Percentiles rank a stretch among this genome's conserved stretches.
Evolutionary conservation across 805 yeast species (phyloP).

Genomic region (Nakazawaea wyomingensis): DNA sequence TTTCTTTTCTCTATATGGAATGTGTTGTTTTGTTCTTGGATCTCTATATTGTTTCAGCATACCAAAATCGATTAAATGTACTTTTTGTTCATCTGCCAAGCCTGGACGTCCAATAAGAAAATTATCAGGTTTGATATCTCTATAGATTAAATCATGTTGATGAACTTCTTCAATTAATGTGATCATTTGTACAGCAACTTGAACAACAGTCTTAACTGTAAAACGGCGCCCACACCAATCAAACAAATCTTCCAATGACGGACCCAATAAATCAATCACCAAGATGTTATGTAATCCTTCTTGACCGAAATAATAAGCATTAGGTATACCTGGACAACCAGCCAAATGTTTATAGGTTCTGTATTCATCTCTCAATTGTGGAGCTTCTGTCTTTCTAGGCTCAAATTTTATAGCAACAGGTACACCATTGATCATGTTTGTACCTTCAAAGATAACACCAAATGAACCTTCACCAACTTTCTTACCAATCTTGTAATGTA

Average conservation of each 20-base stretch:
- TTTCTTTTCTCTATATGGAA: constrained; percentile 94
- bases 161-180: constrained; percentile 81
- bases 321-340: constrained; percentile 83
- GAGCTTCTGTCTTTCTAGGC: constrained; percentile 95
- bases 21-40: constrained; percentile 91
- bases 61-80: constrained; percentile 93
- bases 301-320: constrained; percentile 97
- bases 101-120: constrained; percentile 89
- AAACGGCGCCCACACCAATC: constrained; percentile 98
- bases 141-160: constrained; percentile 82
- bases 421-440: constrained; percentile 82
- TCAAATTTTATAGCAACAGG: constrained; percentile 97
- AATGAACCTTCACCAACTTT: constrained; percentile 98
- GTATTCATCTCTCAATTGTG: constrained; percentile 94
- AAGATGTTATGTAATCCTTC: constrained; percentile 95
- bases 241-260: constrained; percentile 90
- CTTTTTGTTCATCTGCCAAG: constrained; percentile 74
- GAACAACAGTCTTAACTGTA: constrained; percentile 81
- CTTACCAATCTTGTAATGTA: constrained; percentile 94
- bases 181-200: constrained; percentile 94
- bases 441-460: constrained; percentile 95
- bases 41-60: constrained; percentile 98
- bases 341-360: constrained; percentile 86
- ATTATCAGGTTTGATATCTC: constrained; percentile 98
- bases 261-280: constrained; percentile 92